Evolutionary conservation across 768 basidiomycete genomes (phyloP), one percentile per base, ranked within the genome.

Genomic region (Kwoniella dendrophila): DNA sequence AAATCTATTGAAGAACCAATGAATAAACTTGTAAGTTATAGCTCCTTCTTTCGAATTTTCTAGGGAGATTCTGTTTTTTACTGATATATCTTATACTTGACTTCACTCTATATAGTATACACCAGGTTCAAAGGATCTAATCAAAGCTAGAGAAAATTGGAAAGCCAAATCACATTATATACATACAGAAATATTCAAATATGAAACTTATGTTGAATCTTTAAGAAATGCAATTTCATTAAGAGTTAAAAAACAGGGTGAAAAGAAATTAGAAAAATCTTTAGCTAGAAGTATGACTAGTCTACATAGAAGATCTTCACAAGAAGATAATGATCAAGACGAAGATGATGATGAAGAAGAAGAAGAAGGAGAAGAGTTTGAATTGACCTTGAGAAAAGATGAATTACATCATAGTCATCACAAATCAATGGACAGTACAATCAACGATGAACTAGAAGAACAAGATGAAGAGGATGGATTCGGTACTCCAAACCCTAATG

Each of bases 121-220:
- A 59, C 84, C 89, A 0, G 86, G 88, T 12, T 87, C 90, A 24
- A 75, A 86, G 24, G 92, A 89, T 74, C 84, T 85, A 0, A 71
- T 82, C 68, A 97, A 88, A 79, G 88, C 96, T 0, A 83, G 86
- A 69, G 84, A 85, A 63, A 99, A 99, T 75, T 98, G 93, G 92
- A 90, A 90, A 80, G 88, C 86, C 76, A 94, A 89, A 76, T 92
- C 90, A 2, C 87, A 90, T 72, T 90, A 90, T 77, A 81, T 98
- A 48, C 83, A 93, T 55, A 86, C 89, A 8, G 95, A 99, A 81
- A 90, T 92, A 41, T 90, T 92, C 75, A 98, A 98, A 78, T 98
- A 97, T 79, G 87, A 91, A 55, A 89, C 90, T 16, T 99, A 99
- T 77, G 88, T 95, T 57, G 92, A 95, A 66, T 90, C 92, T 5